Conservation (phyloP, 495 filamentous ascomycete species). For the Aspergillus steynii region DNA sequence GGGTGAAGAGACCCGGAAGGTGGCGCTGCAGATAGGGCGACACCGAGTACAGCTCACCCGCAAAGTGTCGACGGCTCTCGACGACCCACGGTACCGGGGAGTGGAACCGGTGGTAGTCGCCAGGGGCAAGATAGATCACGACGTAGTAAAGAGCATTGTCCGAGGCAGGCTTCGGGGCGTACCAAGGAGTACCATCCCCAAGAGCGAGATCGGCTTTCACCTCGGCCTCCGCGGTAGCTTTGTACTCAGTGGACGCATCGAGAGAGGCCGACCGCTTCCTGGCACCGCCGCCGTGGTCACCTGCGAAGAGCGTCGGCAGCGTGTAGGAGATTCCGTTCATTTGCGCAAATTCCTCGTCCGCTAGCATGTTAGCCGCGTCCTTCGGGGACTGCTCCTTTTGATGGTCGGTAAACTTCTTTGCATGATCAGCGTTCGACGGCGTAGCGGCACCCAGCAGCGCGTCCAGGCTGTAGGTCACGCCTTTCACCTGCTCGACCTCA, state of each 20-base stretch:
- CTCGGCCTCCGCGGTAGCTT: slow-evolving; percentile 68
- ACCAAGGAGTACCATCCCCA: slow-evolving; percentile 71
- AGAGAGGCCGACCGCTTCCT: slow-evolving; percentile 41
- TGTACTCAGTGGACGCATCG: slow-evolving; percentile 68
- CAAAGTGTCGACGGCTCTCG: slow-evolving; percentile 88
- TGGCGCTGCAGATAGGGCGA: slow-evolving; percentile 91
- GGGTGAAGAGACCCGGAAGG: slow-evolving; percentile 88
- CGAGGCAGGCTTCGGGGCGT: slow-evolving; percentile 63
- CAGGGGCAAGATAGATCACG: slow-evolving; percentile 96
- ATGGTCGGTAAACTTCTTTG: slow-evolving; percentile 38
- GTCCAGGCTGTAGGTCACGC: slow-evolving; percentile 95
- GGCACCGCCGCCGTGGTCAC: slow-evolving; percentile 41
- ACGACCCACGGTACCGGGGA: slow-evolving; percentile 93
- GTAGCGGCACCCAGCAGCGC: slow-evolving; percentile 75
- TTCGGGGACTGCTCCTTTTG: slow-evolving; percentile 27
- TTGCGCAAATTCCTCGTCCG: slow-evolving; percentile 89
- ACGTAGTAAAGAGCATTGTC: slow-evolving; percentile 79
- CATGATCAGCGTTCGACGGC: slow-evolving; percentile 42
- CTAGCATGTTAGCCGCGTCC: slow-evolving; percentile 55
- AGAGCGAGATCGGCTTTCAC: slow-evolving; percentile 82
- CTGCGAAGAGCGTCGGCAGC: slow-evolving; percentile 83
- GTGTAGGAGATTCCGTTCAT: slow-evolving; percentile 98
- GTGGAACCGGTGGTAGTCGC: slow-evolving; percentile 98
- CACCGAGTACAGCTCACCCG: slow-evolving; percentile 92
- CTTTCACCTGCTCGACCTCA: slow-evolving; percentile 98